These are phyloP conservation scores for Puccinellia tenuiflora DNA, from an alignment of 176 grass and related monocot genomes.

Conservation along the genomic window DNA sequence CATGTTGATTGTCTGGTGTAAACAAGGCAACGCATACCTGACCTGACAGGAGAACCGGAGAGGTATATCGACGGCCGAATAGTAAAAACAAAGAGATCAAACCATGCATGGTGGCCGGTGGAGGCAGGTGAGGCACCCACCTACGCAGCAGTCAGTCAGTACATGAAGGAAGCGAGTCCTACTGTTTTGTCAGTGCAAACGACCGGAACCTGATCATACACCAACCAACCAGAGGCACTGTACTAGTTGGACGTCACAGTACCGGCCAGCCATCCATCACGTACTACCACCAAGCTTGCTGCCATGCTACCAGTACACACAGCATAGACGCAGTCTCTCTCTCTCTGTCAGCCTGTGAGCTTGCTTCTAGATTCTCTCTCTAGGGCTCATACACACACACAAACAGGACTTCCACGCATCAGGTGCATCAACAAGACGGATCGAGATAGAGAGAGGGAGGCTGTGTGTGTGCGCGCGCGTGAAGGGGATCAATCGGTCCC, in stretches of 20 bases:
- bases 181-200: constrained; percentile 23
- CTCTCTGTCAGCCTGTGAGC: neutral
- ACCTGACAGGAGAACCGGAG: neutral
- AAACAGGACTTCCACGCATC: constrained; percentile 35
- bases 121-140: too few species aligned
- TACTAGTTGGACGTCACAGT: constrained; percentile 4
- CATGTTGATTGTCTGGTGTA: neutral
- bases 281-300: neutral
- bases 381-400: constrained; percentile 2
- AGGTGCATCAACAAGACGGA: constrained; percentile 28
- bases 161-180: neutral
- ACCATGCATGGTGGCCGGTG: neutral
- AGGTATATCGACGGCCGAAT: neutral
- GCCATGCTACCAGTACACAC: neutral
- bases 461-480: neutral
- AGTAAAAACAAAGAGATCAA: neutral
- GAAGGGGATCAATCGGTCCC: constrained; percentile 10
- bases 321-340: neutral
- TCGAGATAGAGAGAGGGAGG: neutral
- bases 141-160: neutral
- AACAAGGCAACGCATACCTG: neutral
- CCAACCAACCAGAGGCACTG: constrained; percentile 19
- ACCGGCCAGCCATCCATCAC: constrained; percentile 5
- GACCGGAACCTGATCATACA: constrained; percentile 5
- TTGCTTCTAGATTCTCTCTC: neutral